phyloP scores from a whole-genome alignment of 176 grass and related monocot genomes.

The Triticum dicoccoides region DNA sequence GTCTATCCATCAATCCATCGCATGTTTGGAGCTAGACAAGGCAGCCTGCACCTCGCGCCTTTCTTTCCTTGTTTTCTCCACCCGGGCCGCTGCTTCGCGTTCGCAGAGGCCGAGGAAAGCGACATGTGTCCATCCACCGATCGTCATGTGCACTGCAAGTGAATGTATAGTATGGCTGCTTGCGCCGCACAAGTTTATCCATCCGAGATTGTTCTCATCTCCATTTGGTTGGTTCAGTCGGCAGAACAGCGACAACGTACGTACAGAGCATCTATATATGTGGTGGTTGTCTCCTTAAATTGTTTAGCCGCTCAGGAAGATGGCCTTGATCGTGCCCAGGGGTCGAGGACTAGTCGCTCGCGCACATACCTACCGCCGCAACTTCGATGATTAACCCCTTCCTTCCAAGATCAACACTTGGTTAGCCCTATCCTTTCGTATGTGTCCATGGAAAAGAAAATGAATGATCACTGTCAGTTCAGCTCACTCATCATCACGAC shows the following conservation, averaged over 20 bases:
- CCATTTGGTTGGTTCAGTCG: too few species aligned
- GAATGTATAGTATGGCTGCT: too few species aligned
- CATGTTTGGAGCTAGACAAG: background rate
- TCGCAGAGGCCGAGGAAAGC: conserved; percentile 4
- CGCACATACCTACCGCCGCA: background rate
- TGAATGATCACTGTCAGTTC: too few species aligned
- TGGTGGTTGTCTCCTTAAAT: background rate
- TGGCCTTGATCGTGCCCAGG: background rate
- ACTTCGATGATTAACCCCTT: background rate
- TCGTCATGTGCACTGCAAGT: background rate
- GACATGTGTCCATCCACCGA: background rate
- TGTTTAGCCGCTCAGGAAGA: background rate
- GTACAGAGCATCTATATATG: too few species aligned
- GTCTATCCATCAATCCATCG: background rate
- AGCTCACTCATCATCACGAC: too few species aligned
- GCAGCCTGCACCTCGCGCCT: background rate
- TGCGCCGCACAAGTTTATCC: too few species aligned
- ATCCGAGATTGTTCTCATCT: too few species aligned
- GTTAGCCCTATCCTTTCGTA: too few species aligned
- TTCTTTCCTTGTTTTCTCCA: background rate
- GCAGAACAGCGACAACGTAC: too few species aligned
- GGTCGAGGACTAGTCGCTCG: background rate
- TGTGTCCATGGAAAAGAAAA: too few species aligned
- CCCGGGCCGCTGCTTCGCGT: background rate
- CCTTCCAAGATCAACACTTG: too few species aligned